These are phyloP conservation scores for Amphicarpaea edgeworthii DNA, from an alignment of 306 rosid genomes.

Conservation along the genomic window DNA sequence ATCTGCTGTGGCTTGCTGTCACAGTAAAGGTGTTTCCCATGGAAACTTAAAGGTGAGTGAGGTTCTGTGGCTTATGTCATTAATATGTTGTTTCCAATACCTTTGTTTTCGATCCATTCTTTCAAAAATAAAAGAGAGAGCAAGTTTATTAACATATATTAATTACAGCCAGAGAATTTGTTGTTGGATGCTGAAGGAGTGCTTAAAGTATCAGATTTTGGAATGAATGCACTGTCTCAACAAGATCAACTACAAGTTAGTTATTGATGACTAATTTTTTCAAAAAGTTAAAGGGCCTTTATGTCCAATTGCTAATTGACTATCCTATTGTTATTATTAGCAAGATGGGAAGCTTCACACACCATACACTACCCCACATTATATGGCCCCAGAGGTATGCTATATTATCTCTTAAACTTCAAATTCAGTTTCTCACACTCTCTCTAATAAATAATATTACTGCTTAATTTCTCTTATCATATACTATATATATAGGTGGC, in stretches of 20 bases:
- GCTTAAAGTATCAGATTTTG: constrained; percentile 85
- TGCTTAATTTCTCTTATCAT: background rate
- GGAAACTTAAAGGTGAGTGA: constrained; percentile 66
- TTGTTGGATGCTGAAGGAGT: constrained; percentile 63
- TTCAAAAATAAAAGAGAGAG: background rate
- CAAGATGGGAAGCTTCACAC: constrained; percentile 67
- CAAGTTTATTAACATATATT: constrained; percentile 4
- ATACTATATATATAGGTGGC: background rate
- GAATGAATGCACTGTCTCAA: constrained; percentile 78
- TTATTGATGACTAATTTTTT: constrained; percentile 19
- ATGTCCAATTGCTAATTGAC: constrained; percentile 7
- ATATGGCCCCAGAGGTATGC: constrained; percentile 86
- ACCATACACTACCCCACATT: constrained; percentile 77
- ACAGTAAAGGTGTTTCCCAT: constrained; percentile 77
- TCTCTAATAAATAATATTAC: background rate
- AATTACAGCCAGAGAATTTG: constrained; percentile 75
- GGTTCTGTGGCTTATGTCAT: background rate
- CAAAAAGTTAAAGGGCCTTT: background rate
- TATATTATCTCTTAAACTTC: background rate
- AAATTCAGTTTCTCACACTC: too few relatives aligned
- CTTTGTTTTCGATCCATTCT: background rate
- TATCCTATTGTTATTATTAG: constrained; percentile 30
- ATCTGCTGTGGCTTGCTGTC: constrained; percentile 78
- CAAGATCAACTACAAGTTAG: constrained; percentile 62
- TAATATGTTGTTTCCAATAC: background rate